Percentiles rank a stretch among this genome's conserved stretches.
Conservation (phyloP, 202 grass and related monocot species). For the Digitaria exilis region DNA sequence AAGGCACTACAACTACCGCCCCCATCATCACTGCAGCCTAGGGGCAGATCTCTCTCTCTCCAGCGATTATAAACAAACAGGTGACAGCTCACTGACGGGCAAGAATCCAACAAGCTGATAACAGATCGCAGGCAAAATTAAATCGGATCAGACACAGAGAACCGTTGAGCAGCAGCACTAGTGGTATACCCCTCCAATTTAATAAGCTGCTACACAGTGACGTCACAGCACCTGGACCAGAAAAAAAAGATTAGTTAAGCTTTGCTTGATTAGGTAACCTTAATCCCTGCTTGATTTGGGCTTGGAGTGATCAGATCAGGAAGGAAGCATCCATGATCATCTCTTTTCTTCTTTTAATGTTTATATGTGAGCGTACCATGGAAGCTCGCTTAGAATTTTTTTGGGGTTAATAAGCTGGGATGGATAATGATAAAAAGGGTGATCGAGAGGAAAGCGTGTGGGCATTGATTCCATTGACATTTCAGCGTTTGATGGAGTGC, state of each 20-base stretch:
- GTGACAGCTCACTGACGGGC: constrained; percentile 43
- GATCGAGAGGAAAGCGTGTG: not conserved
- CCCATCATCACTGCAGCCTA: not conserved
- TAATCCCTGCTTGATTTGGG: not conserved
- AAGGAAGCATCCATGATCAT: constrained; percentile 1
- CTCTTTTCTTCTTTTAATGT: not conserved
- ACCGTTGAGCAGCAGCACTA: constrained; percentile 20
- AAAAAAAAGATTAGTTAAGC: not conserved
- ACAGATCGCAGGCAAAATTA: constrained; percentile 27
- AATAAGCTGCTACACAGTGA: not conserved
- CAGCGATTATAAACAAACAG: constrained; percentile 11
- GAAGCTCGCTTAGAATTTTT: constrained; percentile 12
- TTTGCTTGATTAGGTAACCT: constrained; percentile 12
- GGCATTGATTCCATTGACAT: constrained; percentile 29
- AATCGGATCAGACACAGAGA: constrained; percentile 27
- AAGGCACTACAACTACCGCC: constrained; percentile 1
- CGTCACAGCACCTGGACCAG: not conserved
- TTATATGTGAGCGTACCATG: constrained; percentile 1
- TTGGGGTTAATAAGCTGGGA: not conserved
- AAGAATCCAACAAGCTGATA: constrained; percentile 26
- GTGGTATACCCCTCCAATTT: not conserved
- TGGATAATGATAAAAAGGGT: constrained; percentile 19
- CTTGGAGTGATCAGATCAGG: constrained; percentile 25
- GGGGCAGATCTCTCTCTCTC: too few species aligned
- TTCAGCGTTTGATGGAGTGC: not conserved